Conservation (phyloP, 2,329 filamentous ascomycete genomes). For the Mariannaea sp. region DNA sequence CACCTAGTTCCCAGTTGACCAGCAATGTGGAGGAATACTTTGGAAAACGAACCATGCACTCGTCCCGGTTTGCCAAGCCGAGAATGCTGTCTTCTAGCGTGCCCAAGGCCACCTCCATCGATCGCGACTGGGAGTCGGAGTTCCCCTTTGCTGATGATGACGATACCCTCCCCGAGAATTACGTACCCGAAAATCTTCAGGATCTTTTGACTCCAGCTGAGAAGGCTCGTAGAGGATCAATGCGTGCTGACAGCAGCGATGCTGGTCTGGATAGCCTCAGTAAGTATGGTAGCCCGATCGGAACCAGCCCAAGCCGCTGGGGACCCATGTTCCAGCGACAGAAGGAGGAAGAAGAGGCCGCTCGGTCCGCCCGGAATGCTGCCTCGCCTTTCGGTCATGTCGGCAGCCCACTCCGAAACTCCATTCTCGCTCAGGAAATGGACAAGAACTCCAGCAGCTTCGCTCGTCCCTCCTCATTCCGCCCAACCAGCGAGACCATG, state of each 20-base stretch:
- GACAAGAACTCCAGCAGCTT: slow-evolving; percentile 46
- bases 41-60: slow-evolving; percentile 73
- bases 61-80: slow-evolving; percentile 70
- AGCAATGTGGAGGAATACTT: slow-evolving; percentile 61
- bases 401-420: slow-evolving; percentile 68
- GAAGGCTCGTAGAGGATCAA: slow-evolving; percentile 67
- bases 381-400: slow-evolving; percentile 68
- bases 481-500: slow-evolving; percentile 56
- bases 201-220: slow-evolving; percentile 70
- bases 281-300: slow-evolving; percentile 66
- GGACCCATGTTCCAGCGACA: slow-evolving; percentile 64
- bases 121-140: slow-evolving; percentile 66
- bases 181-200: slow-evolving; percentile 74
- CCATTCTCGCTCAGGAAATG: slow-evolving; percentile 61
- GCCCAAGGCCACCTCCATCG: slow-evolving; percentile 63
- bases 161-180: slow-evolving; percentile 51
- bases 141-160: slow-evolving; percentile 86
- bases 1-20: slow-evolving; percentile 58
- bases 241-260: slow-evolving; percentile 61
- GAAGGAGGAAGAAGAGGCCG: slow-evolving; percentile 60
- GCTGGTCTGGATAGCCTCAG: slow-evolving; percentile 51
- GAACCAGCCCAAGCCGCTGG: slow-evolving; percentile 65
- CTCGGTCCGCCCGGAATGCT: slow-evolving; percentile 44
- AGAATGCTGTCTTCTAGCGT: slow-evolving; percentile 70
- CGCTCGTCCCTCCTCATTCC: slow-evolving; percentile 45